Conservation (phyloP, 202 grass and related monocot species). For the Digitaria exilis region DNA sequence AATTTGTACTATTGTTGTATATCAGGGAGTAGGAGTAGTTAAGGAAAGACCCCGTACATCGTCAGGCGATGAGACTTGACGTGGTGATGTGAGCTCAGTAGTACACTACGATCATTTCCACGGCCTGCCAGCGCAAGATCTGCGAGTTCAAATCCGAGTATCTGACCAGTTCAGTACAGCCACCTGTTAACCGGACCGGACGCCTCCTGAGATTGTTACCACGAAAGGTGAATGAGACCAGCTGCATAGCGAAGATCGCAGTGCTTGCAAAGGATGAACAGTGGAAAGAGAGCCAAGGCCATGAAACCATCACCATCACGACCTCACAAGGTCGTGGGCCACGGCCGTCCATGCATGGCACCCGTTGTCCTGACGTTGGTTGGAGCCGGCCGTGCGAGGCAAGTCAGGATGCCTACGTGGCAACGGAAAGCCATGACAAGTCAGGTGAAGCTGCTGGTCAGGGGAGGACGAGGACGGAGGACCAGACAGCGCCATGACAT, state of each 20-base stretch:
- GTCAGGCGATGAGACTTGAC: not conserved
- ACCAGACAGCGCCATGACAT: not conserved
- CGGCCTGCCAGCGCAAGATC: conserved; percentile 5
- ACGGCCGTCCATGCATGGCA: not conserved
- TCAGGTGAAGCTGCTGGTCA: not conserved
- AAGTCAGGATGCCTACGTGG: not conserved
- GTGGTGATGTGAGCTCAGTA: not conserved
- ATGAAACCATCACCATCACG: conserved; percentile 16
- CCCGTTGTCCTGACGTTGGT: not conserved
- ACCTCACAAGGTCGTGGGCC: not conserved
- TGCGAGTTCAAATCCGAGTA: conserved; percentile 5
- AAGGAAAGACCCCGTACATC: not conserved
- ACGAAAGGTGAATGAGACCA: not conserved
- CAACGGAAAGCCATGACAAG: not conserved
- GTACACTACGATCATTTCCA: not conserved
- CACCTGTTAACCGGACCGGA: not conserved
- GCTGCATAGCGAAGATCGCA: not conserved
- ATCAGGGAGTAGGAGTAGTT: not conserved
- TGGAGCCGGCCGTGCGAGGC: conserved; percentile 21
- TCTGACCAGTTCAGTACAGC: not conserved
- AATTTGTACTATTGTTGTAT: no score
- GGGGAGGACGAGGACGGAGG: not conserved
- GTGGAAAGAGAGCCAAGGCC: not conserved
- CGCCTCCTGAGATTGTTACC: not conserved
- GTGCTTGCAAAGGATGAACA: conserved; percentile 3